These are phyloP conservation scores for Eucalyptus shirleyi DNA, from an alignment of 345 rosid genomes.

Conservation along the genomic window DNA sequence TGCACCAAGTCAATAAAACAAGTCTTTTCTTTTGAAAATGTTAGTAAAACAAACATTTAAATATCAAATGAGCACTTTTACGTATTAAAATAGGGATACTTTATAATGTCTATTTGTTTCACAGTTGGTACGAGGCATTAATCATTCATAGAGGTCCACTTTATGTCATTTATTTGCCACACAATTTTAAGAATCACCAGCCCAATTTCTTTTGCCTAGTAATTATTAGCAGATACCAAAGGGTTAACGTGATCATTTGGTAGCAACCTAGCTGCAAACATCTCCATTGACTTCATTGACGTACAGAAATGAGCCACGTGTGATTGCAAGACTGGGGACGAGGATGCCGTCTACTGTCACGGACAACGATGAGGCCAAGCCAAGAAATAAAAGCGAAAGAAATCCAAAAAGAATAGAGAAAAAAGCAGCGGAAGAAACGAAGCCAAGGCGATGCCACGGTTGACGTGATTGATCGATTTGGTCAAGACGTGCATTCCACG, in stretches of 20 bases:
- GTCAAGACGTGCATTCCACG: neutral
- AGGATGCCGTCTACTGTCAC: neutral
- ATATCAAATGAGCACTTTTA: neutral
- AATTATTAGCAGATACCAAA: neutral
- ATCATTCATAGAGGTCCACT: neutral
- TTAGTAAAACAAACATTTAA: too few relatives aligned
- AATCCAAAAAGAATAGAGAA: neutral
- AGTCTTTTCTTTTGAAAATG: neutral
- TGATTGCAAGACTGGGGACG: neutral
- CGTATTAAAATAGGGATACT: neutral
- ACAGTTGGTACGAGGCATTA: rapidly evolving
- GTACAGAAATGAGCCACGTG: neutral
- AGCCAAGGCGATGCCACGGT: neutral
- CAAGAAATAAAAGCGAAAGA: neutral
- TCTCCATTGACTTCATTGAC: neutral
- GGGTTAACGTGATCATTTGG: neutral
- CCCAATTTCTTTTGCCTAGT: neutral
- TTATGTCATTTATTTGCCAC: neutral
- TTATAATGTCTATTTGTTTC: neutral
- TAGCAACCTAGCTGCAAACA: neutral
- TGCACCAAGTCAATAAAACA: neutral
- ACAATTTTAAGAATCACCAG: neutral
- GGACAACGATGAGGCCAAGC: neutral
- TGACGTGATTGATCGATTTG: neutral
- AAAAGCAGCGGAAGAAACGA: neutral